Base-by-base conservation (phyloP, 352 stramenopile genomes). In the Poterioochromonas sp. region DNA sequence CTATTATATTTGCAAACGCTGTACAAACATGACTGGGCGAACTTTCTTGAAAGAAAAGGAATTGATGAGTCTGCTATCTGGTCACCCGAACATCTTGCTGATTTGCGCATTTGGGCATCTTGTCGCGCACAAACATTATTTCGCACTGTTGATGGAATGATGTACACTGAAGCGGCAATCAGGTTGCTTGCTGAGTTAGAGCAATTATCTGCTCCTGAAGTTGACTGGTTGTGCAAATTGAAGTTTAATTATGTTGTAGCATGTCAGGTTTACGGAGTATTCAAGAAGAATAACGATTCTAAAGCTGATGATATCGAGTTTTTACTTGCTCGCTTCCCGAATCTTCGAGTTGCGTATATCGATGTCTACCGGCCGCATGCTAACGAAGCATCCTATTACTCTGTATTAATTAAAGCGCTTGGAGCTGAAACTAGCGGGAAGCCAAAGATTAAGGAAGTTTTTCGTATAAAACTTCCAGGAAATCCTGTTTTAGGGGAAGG, bases 221-320 rank as follows among this genome's bases (percentile, higher is more conserved):
- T 97, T 12, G 95, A 98, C 81, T 92, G 98, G 79, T 80, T 98
- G 68, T 90, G 98, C 76, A 94, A 97, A 82, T 94, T 96, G 69
- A 99, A 99, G 86, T 99, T 99, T 83, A 95, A 93, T 54, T 99
- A 99, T 84, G 90, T 99, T 77, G 94, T 98, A 5, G 91, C 94
- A 3, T 98, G 94, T 82, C 95, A 99, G 82, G 94, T 98, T 49
- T 99, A 98, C 83, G 95, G 94, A 76, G 91, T 91, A 32, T 96
- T 98, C 89, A 98, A 98, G 84, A 93, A 95, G 79, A 97, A 98
- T 83, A 95, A 98, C 83, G 94, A 98, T 83, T 85, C 91, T 0
- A 98, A 98, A 86, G 95, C 94, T 0, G 93, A 95, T 73, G 95
- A 99, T 82, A 98, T 99, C 82, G 95, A 99, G 73, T 93, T 96